Percentiles rank a stretch among this genome's conserved stretches.
These are phyloP conservation scores for Dendrocalamus sinicus DNA, from an alignment of 176 grass and related monocot species.

Conservation along the genomic window DNA sequence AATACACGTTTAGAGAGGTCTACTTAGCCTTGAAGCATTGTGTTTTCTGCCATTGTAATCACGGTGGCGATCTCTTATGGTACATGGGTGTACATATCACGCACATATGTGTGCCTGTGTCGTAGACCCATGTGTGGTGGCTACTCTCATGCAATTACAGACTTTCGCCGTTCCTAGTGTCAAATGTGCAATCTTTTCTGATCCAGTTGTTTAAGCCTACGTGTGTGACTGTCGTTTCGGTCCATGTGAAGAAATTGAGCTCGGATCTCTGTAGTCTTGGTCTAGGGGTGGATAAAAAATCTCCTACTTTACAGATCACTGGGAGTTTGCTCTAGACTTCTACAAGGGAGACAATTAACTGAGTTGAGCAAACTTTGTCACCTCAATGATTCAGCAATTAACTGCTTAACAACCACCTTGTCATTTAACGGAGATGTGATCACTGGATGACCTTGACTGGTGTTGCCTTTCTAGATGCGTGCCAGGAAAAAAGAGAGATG, in stretches of 20 bases:
- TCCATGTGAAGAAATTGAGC: not conserved
- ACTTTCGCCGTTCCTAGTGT: not conserved
- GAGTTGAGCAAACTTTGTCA: not conserved
- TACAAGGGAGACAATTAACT: not conserved
- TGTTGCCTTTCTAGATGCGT: not conserved
- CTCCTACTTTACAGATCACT: not conserved
- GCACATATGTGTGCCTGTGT: too few species aligned
- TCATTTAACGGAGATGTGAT: slow-evolving; percentile 27
- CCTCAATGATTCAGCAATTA: slow-evolving; percentile 41
- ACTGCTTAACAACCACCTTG: slow-evolving; percentile 32
- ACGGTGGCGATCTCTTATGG: not conserved
- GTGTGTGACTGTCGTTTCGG: not conserved
- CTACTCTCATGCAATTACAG: not conserved
- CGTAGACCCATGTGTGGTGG: not conserved
- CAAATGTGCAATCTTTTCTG: not conserved
- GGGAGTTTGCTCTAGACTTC: slow-evolving; percentile 11
- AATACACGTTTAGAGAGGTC: not conserved
- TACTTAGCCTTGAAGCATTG: not conserved
- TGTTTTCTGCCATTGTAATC: not conserved
- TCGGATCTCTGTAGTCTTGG: not conserved
- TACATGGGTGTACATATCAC: not conserved
- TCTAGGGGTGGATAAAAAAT: not conserved
- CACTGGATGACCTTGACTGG: slow-evolving; percentile 20
- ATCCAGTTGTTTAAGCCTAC: not conserved
- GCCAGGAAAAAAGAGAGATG: not conserved